These are phyloP conservation scores for Leucosporidium scottii DNA, from an alignment of 768 basidiomycete genomes.

Conservation along the genomic window DNA sequence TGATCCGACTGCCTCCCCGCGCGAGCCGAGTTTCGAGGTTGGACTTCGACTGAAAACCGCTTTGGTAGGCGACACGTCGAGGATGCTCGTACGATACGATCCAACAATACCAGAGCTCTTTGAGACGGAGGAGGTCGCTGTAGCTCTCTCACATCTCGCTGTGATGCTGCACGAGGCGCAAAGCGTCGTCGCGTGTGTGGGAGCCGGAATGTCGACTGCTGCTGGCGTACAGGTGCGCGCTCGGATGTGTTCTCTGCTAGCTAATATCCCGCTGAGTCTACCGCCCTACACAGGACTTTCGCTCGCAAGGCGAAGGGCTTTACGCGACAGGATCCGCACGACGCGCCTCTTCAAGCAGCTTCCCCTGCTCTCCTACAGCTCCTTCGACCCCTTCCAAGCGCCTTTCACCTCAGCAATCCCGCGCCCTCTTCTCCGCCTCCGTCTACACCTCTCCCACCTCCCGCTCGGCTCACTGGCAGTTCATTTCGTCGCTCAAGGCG, in stretches of 20 bases:
- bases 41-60: no score
- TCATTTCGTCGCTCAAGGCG: constrained; percentile 68
- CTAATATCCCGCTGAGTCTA: neutral
- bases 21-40: no score
- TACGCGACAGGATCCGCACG: constrained; percentile 76
- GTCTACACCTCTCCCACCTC: constrained; percentile 80
- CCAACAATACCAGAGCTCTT: no score
- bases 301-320: constrained; percentile 78
- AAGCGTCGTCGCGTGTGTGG: constrained; percentile 81
- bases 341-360: constrained; percentile 42
- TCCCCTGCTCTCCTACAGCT: neutral
- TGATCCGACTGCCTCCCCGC: no score
- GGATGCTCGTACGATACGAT: no score
- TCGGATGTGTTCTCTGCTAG: no score
- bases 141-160: constrained; percentile 52
- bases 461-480: constrained; percentile 84
- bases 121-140: no score
- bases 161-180: constrained; percentile 73
- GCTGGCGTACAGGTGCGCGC: constrained; percentile 67
- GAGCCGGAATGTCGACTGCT: constrained; percentile 93
- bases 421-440: constrained; percentile 89
- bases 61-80: no score
- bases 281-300: constrained; percentile 66
- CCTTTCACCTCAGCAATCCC: constrained; percentile 58
- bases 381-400: neutral